These are phyloP conservation scores for Claviceps sp. DNA, from an alignment of 2,329 filamentous ascomycete species.

Conservation along the genomic window DNA sequence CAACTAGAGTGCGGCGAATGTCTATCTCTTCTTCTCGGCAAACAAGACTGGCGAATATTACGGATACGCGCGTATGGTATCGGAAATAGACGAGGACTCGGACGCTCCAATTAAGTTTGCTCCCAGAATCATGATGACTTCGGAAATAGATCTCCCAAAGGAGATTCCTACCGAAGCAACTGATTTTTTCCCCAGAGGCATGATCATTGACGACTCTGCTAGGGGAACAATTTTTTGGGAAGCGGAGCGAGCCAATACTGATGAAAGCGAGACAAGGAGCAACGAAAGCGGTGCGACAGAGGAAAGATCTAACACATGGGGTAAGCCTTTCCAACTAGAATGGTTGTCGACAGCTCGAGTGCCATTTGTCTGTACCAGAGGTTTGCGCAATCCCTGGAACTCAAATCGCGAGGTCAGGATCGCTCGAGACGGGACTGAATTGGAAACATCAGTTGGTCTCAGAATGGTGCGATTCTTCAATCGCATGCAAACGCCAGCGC, in stretches of 20 bases:
- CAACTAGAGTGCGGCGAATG: constrained; percentile 58
- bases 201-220: constrained; percentile 83
- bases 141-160: constrained; percentile 49
- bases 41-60: constrained; percentile 98
- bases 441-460: constrained; percentile 71
- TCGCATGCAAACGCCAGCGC: constrained; percentile 29
- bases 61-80: constrained; percentile 84
- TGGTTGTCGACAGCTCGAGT: constrained; percentile 68
- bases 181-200: constrained; percentile 63
- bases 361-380: too few relatives aligned
- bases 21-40: constrained; percentile 88
- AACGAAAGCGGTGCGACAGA: constrained; percentile 28
- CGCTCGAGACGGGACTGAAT: constrained; percentile 82
- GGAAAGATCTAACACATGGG: constrained; percentile 55
- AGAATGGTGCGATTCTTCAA: constrained; percentile 71
- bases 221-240: constrained; percentile 98
- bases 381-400: constrained; percentile 81
- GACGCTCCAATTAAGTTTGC: too few relatives aligned
- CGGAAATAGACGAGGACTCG: constrained; percentile 47
- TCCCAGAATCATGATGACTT: too few relatives aligned
- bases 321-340: constrained; percentile 80
- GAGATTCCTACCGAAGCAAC: constrained; percentile 71
- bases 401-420: constrained; percentile 93
- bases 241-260: constrained; percentile 47
- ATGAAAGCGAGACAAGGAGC: constrained; percentile 24